phyloP scores from a whole-genome alignment of 192 early-diverging fungal genomes.

The Backusella tuberculispora region DNA sequence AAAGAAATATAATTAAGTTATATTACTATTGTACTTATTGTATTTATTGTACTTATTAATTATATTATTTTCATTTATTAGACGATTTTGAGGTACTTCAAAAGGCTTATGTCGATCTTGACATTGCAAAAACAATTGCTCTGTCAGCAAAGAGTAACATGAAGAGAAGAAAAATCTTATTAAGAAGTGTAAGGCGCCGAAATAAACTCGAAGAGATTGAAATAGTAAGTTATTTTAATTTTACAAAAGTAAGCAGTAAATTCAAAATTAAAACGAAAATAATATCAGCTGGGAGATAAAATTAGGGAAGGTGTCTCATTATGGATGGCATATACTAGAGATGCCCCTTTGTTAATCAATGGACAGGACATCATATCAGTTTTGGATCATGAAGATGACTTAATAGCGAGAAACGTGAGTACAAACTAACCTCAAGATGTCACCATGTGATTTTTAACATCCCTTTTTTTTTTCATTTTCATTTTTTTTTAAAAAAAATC shows the following conservation, averaged over 20 bases:
- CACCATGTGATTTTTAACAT: not conserved
- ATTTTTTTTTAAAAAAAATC: not conserved
- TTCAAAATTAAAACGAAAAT: not conserved
- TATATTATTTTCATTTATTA: not conserved
- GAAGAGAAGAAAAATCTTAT: conserved; percentile 29
- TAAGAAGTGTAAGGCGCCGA: conserved; percentile 8
- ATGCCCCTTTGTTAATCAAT: conserved; percentile 22
- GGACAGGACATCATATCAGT: conserved; percentile 29
- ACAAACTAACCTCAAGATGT: not conserved
- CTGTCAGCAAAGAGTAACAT: conserved; percentile 28
- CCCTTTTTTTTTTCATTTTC: not conserved
- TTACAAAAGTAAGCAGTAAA: not conserved
- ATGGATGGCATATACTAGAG: conserved; percentile 22
- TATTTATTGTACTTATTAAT: not conserved
- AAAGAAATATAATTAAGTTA: not conserved
- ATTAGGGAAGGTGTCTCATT: conserved; percentile 24
- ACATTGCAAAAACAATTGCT: conserved; percentile 32
- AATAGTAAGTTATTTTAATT: conserved; percentile 21
- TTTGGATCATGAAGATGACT: conserved; percentile 30
- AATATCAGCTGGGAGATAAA: conserved; percentile 25
- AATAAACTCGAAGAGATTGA: conserved; percentile 26
- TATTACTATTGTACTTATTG: not conserved
- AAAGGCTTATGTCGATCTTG: conserved; percentile 30
- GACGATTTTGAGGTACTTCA: conserved; percentile 29
- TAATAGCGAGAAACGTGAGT: conserved; percentile 30